A percentile compares a stretch with the other conserved stretches of the same genome.
Conservation (phyloP, 2,329 filamentous ascomycete genomes). For the Samsoniella hepiali region DNA sequence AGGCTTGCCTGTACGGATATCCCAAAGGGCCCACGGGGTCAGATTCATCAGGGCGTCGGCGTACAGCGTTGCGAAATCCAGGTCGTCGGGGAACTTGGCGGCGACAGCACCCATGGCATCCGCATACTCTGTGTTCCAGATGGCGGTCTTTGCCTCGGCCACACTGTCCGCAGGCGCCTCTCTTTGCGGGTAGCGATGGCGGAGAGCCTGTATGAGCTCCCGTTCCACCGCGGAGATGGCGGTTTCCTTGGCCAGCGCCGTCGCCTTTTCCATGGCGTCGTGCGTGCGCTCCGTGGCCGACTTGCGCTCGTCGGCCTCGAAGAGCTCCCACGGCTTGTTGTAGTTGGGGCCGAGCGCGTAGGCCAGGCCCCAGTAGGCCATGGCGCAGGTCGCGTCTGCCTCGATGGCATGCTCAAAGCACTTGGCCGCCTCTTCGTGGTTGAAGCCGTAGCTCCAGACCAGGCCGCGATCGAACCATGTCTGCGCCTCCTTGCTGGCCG, state of each 20-base stretch:
- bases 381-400: slow-evolving; percentile 52
- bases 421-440: slow-evolving; percentile 65
- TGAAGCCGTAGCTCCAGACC: slow-evolving; percentile 73
- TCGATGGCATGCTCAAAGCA: slow-evolving; percentile 62
- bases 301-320: slow-evolving; percentile 59
- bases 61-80: slow-evolving; percentile 37
- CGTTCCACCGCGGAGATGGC: slow-evolving; percentile 42
- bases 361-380: slow-evolving; percentile 69
- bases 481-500: slow-evolving; percentile 50
- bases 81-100: slow-evolving; percentile 37
- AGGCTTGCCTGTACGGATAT: slow-evolving; percentile 34
- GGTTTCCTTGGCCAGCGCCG: slow-evolving; percentile 16
- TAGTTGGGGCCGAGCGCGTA: slow-evolving; percentile 73
- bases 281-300: slow-evolving; percentile 41
- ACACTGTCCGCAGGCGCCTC: slow-evolving; percentile 36
- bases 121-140: slow-evolving; percentile 36
- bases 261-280: slow-evolving; percentile 30
- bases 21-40: slow-evolving; percentile 45
- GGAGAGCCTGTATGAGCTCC: slow-evolving; percentile 61
- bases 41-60: slow-evolving; percentile 48
- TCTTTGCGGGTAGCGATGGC: slow-evolving; percentile 53
- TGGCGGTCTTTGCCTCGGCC: slow-evolving; percentile 43
- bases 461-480: slow-evolving; percentile 70
- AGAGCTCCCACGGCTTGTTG: slow-evolving; percentile 73
- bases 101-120: slow-evolving; percentile 39